Base-by-base conservation (phyloP, 192 early-diverging fungal genomes). In the Podochytrium sp. region DNA sequence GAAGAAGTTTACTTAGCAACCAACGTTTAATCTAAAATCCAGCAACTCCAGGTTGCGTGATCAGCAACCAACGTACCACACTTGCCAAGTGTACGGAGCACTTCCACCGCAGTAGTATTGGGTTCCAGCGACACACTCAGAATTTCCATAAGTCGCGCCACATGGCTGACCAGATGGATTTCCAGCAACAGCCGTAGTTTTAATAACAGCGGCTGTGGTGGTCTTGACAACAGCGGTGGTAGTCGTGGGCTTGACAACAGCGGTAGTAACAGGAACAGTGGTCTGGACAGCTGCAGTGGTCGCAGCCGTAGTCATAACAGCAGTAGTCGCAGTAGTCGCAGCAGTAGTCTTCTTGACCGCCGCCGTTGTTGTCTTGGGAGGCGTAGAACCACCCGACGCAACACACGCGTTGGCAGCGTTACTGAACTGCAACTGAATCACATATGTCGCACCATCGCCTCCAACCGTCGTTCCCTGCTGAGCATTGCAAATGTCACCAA, bases 401-500 rank as follows among this genome's bases (percentile, higher is more conserved):
- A 72, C 40, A 61, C 70, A 72, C 29, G 70, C 70, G 37, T 72
- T 60, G 30, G 5, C 60, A 33, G 65, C 56, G 71, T 79, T 78
- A 32, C 57, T 43, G 55, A 69, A 78, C 3, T 37, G 16, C 59
- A 61, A 75, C 55, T 62, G 47, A 43, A 74, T 33, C 41, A 39
- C 47, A 16, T 53, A 64, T 5, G 61, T 53, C 0, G 35, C 51
- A 23, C 61, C 61, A 41, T 74, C 51, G 18, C 41, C 29, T 18
- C 38, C 72, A n/a, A 53, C 38, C 12, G 42, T 61, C 7, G 70
- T 60, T 12, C 70, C 42, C 43, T 40, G 35, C 33, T 61, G 32
- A 23, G 38, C 40, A 58, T 78, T 75, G 39, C 77, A 78, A 33
- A 74, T 74, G 33, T 78, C 77, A n/a, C 56, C 78, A 37, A 52